These are phyloP conservation scores for Solanum pinnatisectum DNA, from an alignment of 257 asterid species.

Conservation along the genomic window DNA sequence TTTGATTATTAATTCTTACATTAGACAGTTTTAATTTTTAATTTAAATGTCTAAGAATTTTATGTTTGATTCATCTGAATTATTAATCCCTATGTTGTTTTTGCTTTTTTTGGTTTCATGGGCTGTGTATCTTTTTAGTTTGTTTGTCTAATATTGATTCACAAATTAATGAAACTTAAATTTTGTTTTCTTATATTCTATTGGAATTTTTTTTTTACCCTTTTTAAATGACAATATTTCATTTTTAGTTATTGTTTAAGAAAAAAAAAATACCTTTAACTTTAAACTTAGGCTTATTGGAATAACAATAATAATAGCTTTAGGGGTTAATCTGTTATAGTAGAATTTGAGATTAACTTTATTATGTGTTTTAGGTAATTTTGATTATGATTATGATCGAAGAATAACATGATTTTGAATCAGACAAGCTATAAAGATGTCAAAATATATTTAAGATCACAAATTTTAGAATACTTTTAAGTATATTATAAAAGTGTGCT, in stretches of 20 bases:
- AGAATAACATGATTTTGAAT: not conserved
- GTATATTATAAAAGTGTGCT: too few species aligned
- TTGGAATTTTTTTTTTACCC: not conserved
- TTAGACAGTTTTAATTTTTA: conserved; percentile 4
- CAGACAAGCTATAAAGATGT: not conserved
- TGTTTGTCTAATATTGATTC: conserved; percentile 3
- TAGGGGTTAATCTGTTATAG: too few species aligned
- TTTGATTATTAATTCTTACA: not conserved
- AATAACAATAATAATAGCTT: too few species aligned
- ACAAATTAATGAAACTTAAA: conserved; percentile 14
- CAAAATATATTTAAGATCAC: too few species aligned
- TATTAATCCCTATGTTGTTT: conserved; percentile 10
- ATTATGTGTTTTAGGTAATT: too few species aligned
- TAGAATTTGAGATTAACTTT: too few species aligned
- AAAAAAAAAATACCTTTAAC: not conserved
- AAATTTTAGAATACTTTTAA: too few species aligned
- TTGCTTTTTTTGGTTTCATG: not conserved
- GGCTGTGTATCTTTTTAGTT: not conserved
- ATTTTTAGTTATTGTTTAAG: not conserved
- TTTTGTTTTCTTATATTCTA: not conserved
- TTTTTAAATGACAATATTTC: not conserved
- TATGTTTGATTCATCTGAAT: conserved; percentile 7
- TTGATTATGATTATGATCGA: too few species aligned
- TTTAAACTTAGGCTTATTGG: not conserved
- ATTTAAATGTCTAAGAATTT: not conserved